A percentile compares a stretch with the other conserved stretches of the same genome.
These are phyloP conservation scores for Logfia minima DNA, from an alignment of 129 eudicot species.

Conservation along the genomic window DNA sequence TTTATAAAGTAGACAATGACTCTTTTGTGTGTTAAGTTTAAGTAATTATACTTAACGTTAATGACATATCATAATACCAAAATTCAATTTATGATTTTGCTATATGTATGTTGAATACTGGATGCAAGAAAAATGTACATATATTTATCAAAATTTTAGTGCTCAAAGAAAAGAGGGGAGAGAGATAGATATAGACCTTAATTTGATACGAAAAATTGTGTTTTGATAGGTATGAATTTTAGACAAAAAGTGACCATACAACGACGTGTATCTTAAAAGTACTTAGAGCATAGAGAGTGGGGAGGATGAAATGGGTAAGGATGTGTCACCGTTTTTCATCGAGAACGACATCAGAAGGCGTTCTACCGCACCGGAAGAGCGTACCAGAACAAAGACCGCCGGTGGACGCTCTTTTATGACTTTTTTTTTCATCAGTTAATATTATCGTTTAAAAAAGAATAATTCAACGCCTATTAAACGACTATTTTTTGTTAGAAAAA, in stretches of 20 bases:
- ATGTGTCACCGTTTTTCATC: no score
- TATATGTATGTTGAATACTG: not conserved
- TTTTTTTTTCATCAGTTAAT: no score
- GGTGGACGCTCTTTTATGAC: no score
- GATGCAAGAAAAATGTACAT: not conserved
- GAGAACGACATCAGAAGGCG: no score
- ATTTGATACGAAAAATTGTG: conserved; percentile 19
- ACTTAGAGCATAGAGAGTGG: not conserved
- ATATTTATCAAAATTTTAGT: not conserved
- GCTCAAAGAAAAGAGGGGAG: not conserved
- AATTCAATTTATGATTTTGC: conserved; percentile 20
- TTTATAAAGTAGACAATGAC: conserved; percentile 67
- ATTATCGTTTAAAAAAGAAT: no score
- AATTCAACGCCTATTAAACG: no score
- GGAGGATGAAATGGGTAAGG: no score
- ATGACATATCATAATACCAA: conserved; percentile 32
- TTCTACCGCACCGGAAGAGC: no score
- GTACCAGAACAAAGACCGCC: no score
- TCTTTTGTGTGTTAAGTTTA: conserved; percentile 32
- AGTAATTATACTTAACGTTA: conserved; percentile 32
- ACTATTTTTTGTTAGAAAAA: no score
- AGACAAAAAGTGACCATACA: conserved; percentile 13
- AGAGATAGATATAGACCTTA: conserved; percentile 23
- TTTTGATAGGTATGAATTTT: conserved; percentile 23
- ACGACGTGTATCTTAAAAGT: conserved; percentile 17